Base-by-base conservation (phyloP, 1,284 basidiomycete genomes). In the Puccinia triticina region DNA sequence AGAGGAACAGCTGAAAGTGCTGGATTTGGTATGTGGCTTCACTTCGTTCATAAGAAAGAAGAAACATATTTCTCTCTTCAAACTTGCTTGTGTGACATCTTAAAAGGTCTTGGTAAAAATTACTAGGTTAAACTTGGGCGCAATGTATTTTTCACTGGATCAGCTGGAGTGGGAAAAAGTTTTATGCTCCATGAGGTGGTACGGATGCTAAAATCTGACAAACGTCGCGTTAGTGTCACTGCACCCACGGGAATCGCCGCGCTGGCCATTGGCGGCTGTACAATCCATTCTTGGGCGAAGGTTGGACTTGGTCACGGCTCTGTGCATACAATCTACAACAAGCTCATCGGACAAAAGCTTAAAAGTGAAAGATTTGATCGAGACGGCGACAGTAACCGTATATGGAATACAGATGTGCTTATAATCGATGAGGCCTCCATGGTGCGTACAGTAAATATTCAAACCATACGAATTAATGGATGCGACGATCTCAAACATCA, bases 91-190 rank as follows among this genome's bases (percentile, higher is more conserved):
- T 48, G 55, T 21, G 71, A 37, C 11, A 50, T 73, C 48, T 55
- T 3, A 55, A 34, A 21, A 21, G 71, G 26, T 34, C 37, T 55
- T 12, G 40, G 26, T 40, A 64, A 57, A n/a, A 71, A 57, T 71
- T 43, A 23, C 26, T 57, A 79, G 77, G 77, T 79, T 29, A 66
- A 71, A 53, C 40, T 46, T 32, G 78, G 78, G 32, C 67, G 55
- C 48, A 80, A 80, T 80, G 78, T 80, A 43, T 80, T 80, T 53
- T 80, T 80, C 34, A 80, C 78, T 59, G 78, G 78, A 29, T 80
- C 78, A 29, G 78, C 78, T 7, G 78, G 78, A 59, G 78, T 80
- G 12, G 78, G 78, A 5, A 80, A 80, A 73, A 80, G 78, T 80
- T 80, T 80, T 32, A 61, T 80, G 67, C 46, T 80, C 12, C 67